Evolutionary conservation across 1,284 basidiomycete species (phyloP).

Genomic region (Lentinula novae-zelandiae): DNA sequence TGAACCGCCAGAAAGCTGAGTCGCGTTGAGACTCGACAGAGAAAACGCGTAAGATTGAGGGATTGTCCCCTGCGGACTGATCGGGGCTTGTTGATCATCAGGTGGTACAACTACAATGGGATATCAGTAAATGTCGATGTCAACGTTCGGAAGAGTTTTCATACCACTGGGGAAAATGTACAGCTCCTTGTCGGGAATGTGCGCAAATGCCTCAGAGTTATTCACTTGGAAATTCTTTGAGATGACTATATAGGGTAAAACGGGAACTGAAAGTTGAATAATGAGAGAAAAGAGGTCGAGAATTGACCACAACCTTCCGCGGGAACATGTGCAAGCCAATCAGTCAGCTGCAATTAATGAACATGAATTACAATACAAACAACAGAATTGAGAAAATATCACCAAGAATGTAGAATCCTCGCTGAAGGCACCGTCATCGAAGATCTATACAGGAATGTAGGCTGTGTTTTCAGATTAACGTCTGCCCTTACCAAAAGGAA

Average conservation of each 20-base stretch:
- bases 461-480: background rate
- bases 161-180: slow-evolving; percentile 56
- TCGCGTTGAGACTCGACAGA: slow-evolving; percentile 49
- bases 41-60: slow-evolving; percentile 51
- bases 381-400: slow-evolving; percentile 5
- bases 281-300: background rate
- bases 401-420: slow-evolving; percentile 70
- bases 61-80: slow-evolving; percentile 48
- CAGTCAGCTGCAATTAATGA: slow-evolving; percentile 41
- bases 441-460: slow-evolving; percentile 38
- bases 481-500: slow-evolving; percentile 55
- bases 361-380: slow-evolving; percentile 2
- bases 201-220: slow-evolving; percentile 47
- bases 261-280: slow-evolving; percentile 21
- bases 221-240: slow-evolving; percentile 64
- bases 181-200: slow-evolving; percentile 55
- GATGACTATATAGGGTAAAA: slow-evolving; percentile 39
- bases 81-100: slow-evolving; percentile 34
- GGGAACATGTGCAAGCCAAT: slow-evolving; percentile 63
- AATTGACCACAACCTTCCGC: slow-evolving; percentile 30
- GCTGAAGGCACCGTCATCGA: slow-evolving; percentile 61
- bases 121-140: background rate
- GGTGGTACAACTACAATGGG: slow-evolving; percentile 29
- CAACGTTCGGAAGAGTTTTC: slow-evolving; percentile 29
- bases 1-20: slow-evolving; percentile 51